Percentiles rank a stretch among this genome's conserved stretches.
Evolutionary conservation across 2,329 filamentous ascomycete species (phyloP).

Genomic region (Paraconiothyrium sp.): DNA sequence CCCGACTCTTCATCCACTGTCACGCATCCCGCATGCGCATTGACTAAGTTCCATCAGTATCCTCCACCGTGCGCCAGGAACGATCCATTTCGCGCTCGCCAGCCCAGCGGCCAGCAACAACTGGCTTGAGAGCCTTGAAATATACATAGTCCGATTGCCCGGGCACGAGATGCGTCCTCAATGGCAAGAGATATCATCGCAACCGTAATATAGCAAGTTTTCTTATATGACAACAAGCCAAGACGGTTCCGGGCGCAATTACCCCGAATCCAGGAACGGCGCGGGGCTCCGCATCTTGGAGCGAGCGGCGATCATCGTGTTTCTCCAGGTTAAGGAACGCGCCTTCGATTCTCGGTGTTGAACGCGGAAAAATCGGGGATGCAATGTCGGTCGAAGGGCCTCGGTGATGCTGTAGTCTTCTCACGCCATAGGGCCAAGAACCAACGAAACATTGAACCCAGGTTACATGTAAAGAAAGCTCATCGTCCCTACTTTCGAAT

Average conservation of each 20-base stretch:
- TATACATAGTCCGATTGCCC: constrained; percentile 25
- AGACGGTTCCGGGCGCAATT: constrained; percentile 35
- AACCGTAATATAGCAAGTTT: not conserved
- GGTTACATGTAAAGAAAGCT: no score
- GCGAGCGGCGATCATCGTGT: constrained; percentile 26
- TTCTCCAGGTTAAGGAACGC: constrained; percentile 32
- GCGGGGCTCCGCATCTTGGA: constrained; percentile 35
- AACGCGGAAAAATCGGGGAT: constrained; percentile 13
- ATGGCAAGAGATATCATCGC: constrained; percentile 14
- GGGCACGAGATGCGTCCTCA: not conserved
- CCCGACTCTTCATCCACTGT: constrained; percentile 62
- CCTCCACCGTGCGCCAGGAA: constrained; percentile 70
- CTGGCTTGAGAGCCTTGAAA: constrained; percentile 29
- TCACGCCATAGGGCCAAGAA: no score
- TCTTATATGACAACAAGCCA: constrained; percentile 28
- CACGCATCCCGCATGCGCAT: constrained; percentile 69
- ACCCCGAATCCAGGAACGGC: constrained; percentile 37
- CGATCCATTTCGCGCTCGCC: constrained; percentile 63
- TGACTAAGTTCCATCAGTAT: constrained; percentile 68
- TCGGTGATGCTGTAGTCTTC: not conserved
- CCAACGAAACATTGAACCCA: no score
- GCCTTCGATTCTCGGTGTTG: constrained; percentile 7
- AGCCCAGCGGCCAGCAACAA: constrained; percentile 31
- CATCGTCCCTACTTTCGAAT: no score
- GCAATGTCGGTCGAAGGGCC: not conserved